Evolutionary conservation across 169 alveolate species (phyloP).

Genomic region (Blepharisma undulans): DNA sequence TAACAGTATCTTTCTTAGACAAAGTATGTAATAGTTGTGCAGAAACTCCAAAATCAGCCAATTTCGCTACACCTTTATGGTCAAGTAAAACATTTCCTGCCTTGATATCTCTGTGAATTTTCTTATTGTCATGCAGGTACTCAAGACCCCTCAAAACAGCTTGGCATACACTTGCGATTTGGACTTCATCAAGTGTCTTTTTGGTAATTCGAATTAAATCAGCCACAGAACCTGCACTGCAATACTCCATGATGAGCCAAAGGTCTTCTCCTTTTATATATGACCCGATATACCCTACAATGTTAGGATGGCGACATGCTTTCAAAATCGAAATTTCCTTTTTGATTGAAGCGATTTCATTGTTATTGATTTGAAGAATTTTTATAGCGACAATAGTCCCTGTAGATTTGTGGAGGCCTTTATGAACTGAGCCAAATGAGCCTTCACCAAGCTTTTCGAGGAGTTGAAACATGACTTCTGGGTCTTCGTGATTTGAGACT

Average conservation of each 20-base stretch:
- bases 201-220: constrained; percentile 61
- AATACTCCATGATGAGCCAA: constrained; percentile 63
- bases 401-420: constrained; percentile 75
- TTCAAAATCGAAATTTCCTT: constrained; percentile 59
- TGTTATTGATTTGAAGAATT: constrained; percentile 40
- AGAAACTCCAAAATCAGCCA: constrained; percentile 89
- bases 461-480: constrained; percentile 39
- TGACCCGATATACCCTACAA: constrained; percentile 54
- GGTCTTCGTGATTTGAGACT: constrained; percentile 36
- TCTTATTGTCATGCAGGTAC: constrained; percentile 73
- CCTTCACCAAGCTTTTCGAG: constrained; percentile 78
- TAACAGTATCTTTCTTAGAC: constrained; percentile 58
- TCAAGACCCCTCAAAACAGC: constrained; percentile 69
- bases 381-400: constrained; percentile 78
- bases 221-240: constrained; percentile 61
- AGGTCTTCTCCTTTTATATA: constrained; percentile 58
- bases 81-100: constrained; percentile 87
- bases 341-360: constrained; percentile 46
- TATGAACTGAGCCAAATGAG: constrained; percentile 83
- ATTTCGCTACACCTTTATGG: constrained; percentile 74
- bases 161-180: constrained; percentile 56
- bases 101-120: constrained; percentile 88
- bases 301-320: constrained; percentile 62
- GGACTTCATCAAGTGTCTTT: constrained; percentile 52
- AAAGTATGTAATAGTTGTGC: constrained; percentile 71